These are phyloP conservation scores for Aspergillus floridensis DNA, from an alignment of 2,329 filamentous ascomycete genomes.

Conservation along the genomic window DNA sequence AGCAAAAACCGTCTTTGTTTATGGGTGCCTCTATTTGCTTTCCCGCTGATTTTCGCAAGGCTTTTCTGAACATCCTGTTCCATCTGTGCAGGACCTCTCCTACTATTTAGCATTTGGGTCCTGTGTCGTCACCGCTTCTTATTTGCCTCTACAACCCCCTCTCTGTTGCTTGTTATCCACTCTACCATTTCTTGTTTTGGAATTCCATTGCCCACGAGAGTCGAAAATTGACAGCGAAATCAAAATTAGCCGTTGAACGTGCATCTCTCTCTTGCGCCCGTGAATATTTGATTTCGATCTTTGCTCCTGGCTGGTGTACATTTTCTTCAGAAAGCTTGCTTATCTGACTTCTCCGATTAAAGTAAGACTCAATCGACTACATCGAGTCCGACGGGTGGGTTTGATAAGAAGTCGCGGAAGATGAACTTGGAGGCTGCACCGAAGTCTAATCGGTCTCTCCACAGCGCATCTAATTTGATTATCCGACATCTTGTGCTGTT, in stretches of 20 bases:
- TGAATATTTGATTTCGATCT: neutral
- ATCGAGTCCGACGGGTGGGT: neutral
- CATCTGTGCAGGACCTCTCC: constrained; percentile 6
- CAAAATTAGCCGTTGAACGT: neutral
- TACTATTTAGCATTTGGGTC: constrained; percentile 3
- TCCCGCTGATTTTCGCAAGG: neutral
- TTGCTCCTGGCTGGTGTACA: neutral
- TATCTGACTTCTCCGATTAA: neutral
- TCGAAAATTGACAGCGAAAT: neutral
- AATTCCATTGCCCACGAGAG: constrained; percentile 1
- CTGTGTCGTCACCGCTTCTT: neutral
- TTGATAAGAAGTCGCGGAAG: neutral
- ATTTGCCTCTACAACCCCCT: neutral
- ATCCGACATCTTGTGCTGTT: no score
- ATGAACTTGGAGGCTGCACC: neutral
- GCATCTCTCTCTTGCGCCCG: neutral
- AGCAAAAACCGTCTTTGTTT: neutral
- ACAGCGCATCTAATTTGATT: no score
- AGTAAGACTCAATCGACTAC: neutral
- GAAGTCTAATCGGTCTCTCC: no score
- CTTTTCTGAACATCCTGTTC: constrained; percentile 11
- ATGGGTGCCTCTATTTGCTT: constrained; percentile 10
- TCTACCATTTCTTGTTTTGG: constrained; percentile 2
- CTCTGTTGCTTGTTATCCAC: neutral
- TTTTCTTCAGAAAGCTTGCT: neutral